These are phyloP conservation scores for Chlamydomonas incerta DNA, from an alignment of 139 green algal species.

Conservation along the genomic window DNA sequence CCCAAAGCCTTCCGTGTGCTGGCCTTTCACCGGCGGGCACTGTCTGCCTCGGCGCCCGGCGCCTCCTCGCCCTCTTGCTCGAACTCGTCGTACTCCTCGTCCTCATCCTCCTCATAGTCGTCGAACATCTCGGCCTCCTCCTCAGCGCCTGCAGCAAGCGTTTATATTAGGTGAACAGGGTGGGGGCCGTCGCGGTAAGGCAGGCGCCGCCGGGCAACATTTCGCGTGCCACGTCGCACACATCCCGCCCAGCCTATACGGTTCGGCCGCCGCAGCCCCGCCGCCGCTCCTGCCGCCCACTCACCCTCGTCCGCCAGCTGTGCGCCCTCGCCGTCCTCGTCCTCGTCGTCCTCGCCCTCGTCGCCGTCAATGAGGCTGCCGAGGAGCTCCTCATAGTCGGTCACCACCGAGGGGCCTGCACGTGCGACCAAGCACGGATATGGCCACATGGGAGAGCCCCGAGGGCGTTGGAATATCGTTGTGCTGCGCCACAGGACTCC, in stretches of 20 bases:
- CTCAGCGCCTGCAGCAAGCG: neutral
- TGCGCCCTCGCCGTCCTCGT: neutral
- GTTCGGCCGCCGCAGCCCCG: too few relatives aligned
- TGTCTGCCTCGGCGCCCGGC: neutral
- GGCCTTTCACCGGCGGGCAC: neutral
- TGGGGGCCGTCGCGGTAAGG: too few relatives aligned
- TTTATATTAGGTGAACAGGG: too few relatives aligned
- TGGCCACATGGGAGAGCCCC: too few relatives aligned
- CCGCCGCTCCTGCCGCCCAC: neutral
- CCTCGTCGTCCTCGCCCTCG: neutral
- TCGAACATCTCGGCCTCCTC: neutral
- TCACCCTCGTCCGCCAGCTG: neutral
- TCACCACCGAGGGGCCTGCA: neutral
- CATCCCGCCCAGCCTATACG: too few relatives aligned
- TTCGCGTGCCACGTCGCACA: too few relatives aligned
- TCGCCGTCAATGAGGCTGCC: constrained; percentile 7
- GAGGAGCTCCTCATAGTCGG: neutral
- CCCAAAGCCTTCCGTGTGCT: too few relatives aligned
- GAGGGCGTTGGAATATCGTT: too few relatives aligned
- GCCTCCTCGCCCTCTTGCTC: constrained; percentile 2
- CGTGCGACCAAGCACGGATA: too few relatives aligned
- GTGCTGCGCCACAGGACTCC: too few relatives aligned
- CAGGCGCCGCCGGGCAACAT: too few relatives aligned
- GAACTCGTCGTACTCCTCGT: neutral
- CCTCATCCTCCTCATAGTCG: neutral